Evolutionary conservation across 805 yeast genomes (phyloP).

Genomic region (Wickerhamiella qilinensis): DNA sequence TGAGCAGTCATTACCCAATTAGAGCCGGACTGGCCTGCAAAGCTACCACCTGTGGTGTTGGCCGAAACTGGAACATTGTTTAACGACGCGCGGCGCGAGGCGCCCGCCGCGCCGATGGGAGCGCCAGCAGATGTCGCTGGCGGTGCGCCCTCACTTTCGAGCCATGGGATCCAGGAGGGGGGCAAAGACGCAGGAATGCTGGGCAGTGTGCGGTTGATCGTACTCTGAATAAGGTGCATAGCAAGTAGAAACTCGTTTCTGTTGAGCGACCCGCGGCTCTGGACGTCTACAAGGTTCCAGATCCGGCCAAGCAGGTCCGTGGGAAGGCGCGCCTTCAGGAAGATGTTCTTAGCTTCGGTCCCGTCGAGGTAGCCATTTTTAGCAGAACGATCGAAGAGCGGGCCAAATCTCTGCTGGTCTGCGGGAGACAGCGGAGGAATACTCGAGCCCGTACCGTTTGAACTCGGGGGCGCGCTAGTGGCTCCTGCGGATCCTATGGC

Average conservation of each 20-base stretch:
- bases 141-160: slow-evolving; percentile 9
- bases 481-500: slow-evolving; percentile 19
- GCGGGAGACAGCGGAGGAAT: slow-evolving; percentile 23
- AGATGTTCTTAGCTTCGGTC: slow-evolving; percentile 66
- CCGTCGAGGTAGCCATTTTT: slow-evolving; percentile 49
- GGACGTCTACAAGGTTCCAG: slow-evolving; percentile 77
- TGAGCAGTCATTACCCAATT: slow-evolving; percentile 59
- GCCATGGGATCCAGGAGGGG: slow-evolving; percentile 18
- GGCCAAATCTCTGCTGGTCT: slow-evolving; percentile 23
- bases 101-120: not conserved
- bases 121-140: slow-evolving; percentile 4
- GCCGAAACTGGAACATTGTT: not conserved
- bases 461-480: slow-evolving; percentile 18
- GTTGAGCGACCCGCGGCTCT: slow-evolving; percentile 53
- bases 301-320: slow-evolving; percentile 63
- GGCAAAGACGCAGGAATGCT: slow-evolving; percentile 40
- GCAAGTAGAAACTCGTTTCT: slow-evolving; percentile 75
- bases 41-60: not conserved
- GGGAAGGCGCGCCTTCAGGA: slow-evolving; percentile 76
- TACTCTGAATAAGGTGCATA: slow-evolving; percentile 84
- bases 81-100: not conserved
- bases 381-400: slow-evolving; percentile 54
- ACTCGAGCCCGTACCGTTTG: slow-evolving; percentile 8
- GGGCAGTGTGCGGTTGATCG: slow-evolving; percentile 46
- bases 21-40: slow-evolving; percentile 5